These are phyloP conservation scores for Dactylellina sp. DNA, from an alignment of 2,329 filamentous ascomycete genomes.

Conservation along the genomic window DNA sequence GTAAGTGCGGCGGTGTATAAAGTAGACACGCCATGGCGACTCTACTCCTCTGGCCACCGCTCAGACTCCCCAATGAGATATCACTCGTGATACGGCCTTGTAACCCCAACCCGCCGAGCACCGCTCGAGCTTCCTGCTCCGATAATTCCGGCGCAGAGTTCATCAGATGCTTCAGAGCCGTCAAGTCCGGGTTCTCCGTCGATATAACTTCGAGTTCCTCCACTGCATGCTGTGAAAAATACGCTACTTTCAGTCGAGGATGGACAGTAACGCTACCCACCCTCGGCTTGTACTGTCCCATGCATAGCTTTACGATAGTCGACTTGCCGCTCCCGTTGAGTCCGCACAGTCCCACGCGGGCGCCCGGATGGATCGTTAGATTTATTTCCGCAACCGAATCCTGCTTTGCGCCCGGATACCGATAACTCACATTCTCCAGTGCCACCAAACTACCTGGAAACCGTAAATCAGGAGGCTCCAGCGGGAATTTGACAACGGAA, in stretches of 20 bases:
- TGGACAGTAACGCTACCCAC: slow-evolving; percentile 75
- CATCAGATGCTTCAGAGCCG: slow-evolving; percentile 69
- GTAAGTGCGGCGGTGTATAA: slow-evolving; percentile 71
- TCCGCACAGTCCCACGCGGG: slow-evolving; percentile 79
- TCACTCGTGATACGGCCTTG: slow-evolving; percentile 78
- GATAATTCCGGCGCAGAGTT: slow-evolving; percentile 70
- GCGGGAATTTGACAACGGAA: slow-evolving; percentile 65
- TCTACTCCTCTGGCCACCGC: slow-evolving; percentile 80
- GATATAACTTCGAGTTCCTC: slow-evolving; percentile 71
- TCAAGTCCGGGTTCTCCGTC: slow-evolving; percentile 68
- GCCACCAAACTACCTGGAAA: slow-evolving; percentile 81
- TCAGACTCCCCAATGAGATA: slow-evolving; percentile 77
- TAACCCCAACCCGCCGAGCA: slow-evolving; percentile 77
- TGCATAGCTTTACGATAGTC: slow-evolving; percentile 78
- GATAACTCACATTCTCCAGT: slow-evolving; percentile 76
- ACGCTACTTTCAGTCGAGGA: slow-evolving; percentile 76
- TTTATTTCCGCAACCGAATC: slow-evolving; percentile 72
- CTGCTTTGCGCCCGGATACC: slow-evolving; percentile 68
- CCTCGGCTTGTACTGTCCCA: slow-evolving; percentile 69
- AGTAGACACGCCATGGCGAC: slow-evolving; percentile 76
- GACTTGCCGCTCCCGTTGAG: slow-evolving; percentile 86
- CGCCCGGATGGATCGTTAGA: slow-evolving; percentile 77
- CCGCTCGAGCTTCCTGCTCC: slow-evolving; percentile 75
- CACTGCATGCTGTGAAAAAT: slow-evolving; percentile 84
- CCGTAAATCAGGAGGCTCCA: slow-evolving; percentile 74